Conservation (phyloP, 306 rosid species). For the Neltuma alba region DNA sequence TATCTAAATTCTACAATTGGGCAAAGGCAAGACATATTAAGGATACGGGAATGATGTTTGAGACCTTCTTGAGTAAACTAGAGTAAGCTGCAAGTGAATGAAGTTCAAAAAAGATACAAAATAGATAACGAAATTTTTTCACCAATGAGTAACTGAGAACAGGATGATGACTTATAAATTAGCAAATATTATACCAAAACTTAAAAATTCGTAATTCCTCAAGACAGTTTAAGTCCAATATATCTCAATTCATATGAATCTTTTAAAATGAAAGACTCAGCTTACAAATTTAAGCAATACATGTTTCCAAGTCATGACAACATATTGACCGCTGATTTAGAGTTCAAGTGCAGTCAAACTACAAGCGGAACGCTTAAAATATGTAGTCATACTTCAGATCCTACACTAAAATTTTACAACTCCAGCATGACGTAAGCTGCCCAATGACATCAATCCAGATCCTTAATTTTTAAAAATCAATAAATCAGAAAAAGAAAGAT, state of each 20-base stretch:
- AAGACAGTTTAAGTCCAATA: conserved; percentile 11
- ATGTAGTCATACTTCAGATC: conserved; percentile 36
- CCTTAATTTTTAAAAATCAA: neutral
- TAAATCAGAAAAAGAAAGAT: conserved; percentile 1
- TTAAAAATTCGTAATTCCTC: neutral
- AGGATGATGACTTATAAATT: conserved; percentile 20
- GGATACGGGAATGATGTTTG: conserved; percentile 22
- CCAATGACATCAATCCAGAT: conserved; percentile 4
- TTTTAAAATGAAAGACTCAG: conserved; percentile 19
- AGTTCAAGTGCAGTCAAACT: conserved; percentile 19
- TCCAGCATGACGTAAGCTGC: conserved; percentile 3
- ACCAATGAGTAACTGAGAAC: conserved; percentile 21
- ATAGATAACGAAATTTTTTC: conserved; percentile 11
- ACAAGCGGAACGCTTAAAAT: conserved; percentile 22
- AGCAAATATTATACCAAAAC: neutral
- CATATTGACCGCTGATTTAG: conserved; percentile 25
- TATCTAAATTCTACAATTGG: conserved; percentile 29
- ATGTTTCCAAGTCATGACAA: conserved; percentile 10
- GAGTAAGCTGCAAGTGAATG: conserved; percentile 14
- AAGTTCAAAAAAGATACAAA: neutral
- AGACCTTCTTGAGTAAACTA: conserved; percentile 24
- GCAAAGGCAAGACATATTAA: conserved; percentile 2
- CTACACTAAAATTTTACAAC: conserved; percentile 24
- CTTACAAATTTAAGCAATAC: conserved; percentile 2
- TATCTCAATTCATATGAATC: conserved; percentile 14